A percentile compares a stretch with the other conserved stretches of the same genome.
These are phyloP conservation scores for Tardiomyces depauwii DNA, from an alignment of 1,139 yeast genomes.

Conservation along the genomic window DNA sequence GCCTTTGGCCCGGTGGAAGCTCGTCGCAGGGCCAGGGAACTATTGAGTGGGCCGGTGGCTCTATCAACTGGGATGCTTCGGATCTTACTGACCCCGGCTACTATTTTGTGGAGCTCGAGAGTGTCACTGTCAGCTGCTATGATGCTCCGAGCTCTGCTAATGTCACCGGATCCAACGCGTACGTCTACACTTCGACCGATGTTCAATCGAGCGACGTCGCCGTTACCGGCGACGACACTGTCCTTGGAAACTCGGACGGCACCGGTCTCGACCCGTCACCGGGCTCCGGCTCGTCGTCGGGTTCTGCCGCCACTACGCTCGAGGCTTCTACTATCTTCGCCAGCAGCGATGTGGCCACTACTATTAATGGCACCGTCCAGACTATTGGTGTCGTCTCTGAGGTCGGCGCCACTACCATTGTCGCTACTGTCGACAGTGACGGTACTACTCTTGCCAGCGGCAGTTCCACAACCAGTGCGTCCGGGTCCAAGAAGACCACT, in stretches of 20 bases:
- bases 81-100: constrained; percentile 71
- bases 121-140: constrained; percentile 53
- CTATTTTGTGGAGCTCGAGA: constrained; percentile 54
- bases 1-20: constrained; percentile 91
- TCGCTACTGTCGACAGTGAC: no score
- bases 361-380: neutral
- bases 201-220: constrained; percentile 39
- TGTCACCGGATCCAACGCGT: constrained; percentile 42
- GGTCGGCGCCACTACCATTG: no score
- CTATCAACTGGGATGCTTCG: constrained; percentile 65
- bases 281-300: neutral
- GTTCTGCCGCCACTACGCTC: neutral
- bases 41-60: constrained; percentile 90
- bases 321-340: neutral
- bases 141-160: constrained; percentile 48
- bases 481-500: no score
- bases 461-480: no score
- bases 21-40: constrained; percentile 61
- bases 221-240: constrained; percentile 49
- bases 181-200: constrained; percentile 38
- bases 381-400: no score
- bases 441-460: no score
- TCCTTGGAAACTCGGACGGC: constrained; percentile 48
- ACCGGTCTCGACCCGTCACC: constrained; percentile 48
- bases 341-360: neutral